Evolutionary conservation across 2,329 filamentous ascomycete genomes (phyloP), one percentile per base, ranked within the genome.

Genomic region (Mollisiaceae sp.): DNA sequence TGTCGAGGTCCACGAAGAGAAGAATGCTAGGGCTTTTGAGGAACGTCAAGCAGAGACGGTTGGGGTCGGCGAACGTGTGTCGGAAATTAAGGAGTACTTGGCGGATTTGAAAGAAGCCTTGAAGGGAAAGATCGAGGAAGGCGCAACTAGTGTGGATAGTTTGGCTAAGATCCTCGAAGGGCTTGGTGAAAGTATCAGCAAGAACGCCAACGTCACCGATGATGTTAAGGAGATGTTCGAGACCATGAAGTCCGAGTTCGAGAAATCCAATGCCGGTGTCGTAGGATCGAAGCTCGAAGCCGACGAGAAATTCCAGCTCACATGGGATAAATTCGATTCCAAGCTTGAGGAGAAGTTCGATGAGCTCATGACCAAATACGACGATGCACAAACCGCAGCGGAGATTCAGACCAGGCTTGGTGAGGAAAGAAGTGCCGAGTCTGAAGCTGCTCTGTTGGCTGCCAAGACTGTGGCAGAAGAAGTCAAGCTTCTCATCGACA

Each of bases 391-490:
- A 74, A 80, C 85, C 22, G 82, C 87, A 8, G 85, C 92, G 36
- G 91, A 96, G 54, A 89, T 91, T 57, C 91, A 91, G 72, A 86
- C 89, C 58, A 88, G 89, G 69, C 85, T 89, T 39, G 87, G 88
- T 62, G 92, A 94, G 71, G 89, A 91, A 69, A 89, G 91, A 65
- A 88, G 92, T 38, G 80, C 85, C 39, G 86, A 91, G 69, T 89
- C 93, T 68, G 87, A 94, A 65, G 89, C 91, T 63, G 87, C 93
- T 4, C 82, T 96, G 8, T 83, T 88, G 18, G 86, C 84, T 67
- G 94, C 91, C 32, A 97, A 93, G 78, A 84, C 86, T 4, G 86
- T 96, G 61, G 89, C 93, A 0, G 94, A 97, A 67, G 95, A 98
- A 71, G 86, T 98, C 65, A 94, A 92, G 77, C 81, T 92, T 9